Percentiles rank a stretch among this genome's conserved stretches.
These are phyloP conservation scores for Chrysoporthe puriensis DNA, from an alignment of 2,329 filamentous ascomycete species.

Conservation along the genomic window DNA sequence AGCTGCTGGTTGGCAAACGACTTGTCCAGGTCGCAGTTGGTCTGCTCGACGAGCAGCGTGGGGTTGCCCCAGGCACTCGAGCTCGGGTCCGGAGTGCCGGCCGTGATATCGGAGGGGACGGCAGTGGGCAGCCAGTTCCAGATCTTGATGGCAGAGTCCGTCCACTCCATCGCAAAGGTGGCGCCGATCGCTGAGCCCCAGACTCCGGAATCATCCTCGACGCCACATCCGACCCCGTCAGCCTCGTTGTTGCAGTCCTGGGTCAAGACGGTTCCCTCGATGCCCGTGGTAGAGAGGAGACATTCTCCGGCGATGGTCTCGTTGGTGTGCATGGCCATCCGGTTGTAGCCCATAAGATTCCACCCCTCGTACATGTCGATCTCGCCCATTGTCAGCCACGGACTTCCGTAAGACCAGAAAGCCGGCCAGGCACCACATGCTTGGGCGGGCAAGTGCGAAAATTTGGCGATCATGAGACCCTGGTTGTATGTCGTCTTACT, in stretches of 20 bases:
- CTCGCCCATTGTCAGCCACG: slow-evolving; percentile 24
- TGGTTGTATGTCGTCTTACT: slow-evolving; percentile 22
- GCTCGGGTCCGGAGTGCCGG: slow-evolving; percentile 59
- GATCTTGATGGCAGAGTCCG: slow-evolving; percentile 21
- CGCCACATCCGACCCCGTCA: slow-evolving; percentile 8
- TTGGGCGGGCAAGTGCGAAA: slow-evolving; percentile 22
- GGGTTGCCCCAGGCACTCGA: slow-evolving; percentile 64
- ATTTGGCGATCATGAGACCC: slow-evolving; percentile 22
- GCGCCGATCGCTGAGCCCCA: slow-evolving; percentile 18
- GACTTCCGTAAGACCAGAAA: slow-evolving; percentile 22
- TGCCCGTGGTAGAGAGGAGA: slow-evolving; percentile 9
- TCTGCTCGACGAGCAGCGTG: slow-evolving; percentile 60
- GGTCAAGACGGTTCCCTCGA: slow-evolving; percentile 7
- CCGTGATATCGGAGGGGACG: slow-evolving; percentile 26
- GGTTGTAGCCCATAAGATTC: slow-evolving; percentile 17
- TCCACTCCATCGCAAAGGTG: slow-evolving; percentile 24
- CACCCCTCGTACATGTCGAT: slow-evolving; percentile 22
- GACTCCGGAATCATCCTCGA: slow-evolving; percentile 15
- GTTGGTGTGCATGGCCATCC: slow-evolving; percentile 24
- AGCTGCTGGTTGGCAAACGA: slow-evolving; percentile 71
- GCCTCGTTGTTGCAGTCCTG: slow-evolving; percentile 17
- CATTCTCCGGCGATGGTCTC: slow-evolving; percentile 14
- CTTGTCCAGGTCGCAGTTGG: slow-evolving; percentile 63
- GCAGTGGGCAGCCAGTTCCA: slow-evolving; percentile 15
- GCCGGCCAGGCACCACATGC: slow-evolving; percentile 27